Base-by-base conservation (phyloP, 257 asterid species). In the Cynanchum wilfordii region DNA sequence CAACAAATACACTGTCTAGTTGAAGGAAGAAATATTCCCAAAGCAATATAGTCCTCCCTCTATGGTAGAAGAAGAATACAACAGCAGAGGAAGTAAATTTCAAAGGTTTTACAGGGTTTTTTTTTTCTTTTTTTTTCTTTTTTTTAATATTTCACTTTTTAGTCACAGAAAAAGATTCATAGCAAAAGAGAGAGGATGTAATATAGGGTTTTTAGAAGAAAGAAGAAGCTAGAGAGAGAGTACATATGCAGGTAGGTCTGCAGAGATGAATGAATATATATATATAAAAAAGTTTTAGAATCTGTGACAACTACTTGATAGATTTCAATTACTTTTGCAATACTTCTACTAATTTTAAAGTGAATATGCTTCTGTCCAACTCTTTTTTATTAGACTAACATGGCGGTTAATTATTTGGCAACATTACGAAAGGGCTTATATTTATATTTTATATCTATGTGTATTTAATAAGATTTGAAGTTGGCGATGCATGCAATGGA, bases 21-120 rank as follows among this genome's bases (percentile, higher is more conserved):
- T 80, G 81, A 83, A 84, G 84, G 77, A 76, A 77, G 80, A 68
- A 75, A 42, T 76, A 76, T 74, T 64, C 81, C 54, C 77, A 78
- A 71, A 71, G 64, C 75, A 75, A 42, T 10, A 42, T 30, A 30
- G 33, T 30, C 45, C 49, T 66, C 62, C 82, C 76, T 83, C 81
- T 75, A 77, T 79, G 81, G 67, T 72, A 66, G 68, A 77, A 74
- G 79, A 77, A 74, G 79, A 76, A 76, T 30, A 69, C 60, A 70
- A 76, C 73, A 42, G 83, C 81, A 71, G 73, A 76, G 50, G 67
- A 45, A 77, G 82, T 79, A 79, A 66, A 78, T 67, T 82, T 68
- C 76, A 78, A 73, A 79, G 82, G n/a, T 67, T 74, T 38, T 66
- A 63, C 59, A 69, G 74, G 63, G 66, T 60, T 65, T 62, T 50